These are phyloP conservation scores for Rosa persica DNA, from an alignment of 306 rosid species.

Conservation along the genomic window DNA sequence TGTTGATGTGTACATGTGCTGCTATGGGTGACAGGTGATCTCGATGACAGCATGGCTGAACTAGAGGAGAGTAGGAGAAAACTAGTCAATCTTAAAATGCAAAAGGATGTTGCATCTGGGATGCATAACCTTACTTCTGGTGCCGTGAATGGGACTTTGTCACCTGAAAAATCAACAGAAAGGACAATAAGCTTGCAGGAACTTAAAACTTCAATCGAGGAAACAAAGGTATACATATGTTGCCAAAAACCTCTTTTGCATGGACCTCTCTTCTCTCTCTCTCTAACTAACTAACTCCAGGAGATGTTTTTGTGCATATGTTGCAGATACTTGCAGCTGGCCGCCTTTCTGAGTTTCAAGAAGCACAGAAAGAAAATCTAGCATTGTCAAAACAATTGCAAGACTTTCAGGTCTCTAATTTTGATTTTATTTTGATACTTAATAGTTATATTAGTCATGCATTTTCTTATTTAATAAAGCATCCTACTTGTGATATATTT, in stretches of 20 bases:
- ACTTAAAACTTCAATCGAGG: constrained; percentile 86
- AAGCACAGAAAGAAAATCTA: constrained; percentile 64
- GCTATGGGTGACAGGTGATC: constrained; percentile 63
- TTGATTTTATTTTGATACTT: constrained; percentile 19
- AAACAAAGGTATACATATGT: constrained; percentile 62
- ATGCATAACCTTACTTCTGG: constrained; percentile 46
- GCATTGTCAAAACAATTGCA: constrained; percentile 67
- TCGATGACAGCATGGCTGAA: constrained; percentile 79
- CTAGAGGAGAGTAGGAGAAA: constrained; percentile 92
- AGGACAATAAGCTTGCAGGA: constrained; percentile 68
- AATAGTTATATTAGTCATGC: constrained; percentile 12
- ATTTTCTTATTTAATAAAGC: constrained; percentile 16
- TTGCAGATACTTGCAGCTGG: constrained; percentile 67
- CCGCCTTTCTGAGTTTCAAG: constrained; percentile 82
- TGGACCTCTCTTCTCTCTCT: constrained; percentile 15
- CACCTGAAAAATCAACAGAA: constrained; percentile 79
- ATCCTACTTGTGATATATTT: constrained; percentile 15
- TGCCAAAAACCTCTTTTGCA: constrained; percentile 9
- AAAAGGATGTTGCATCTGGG: constrained; percentile 65
- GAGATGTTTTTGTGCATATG: constrained; percentile 24
- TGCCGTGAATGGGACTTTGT: constrained; percentile 66
- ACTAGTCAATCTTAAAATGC: constrained; percentile 83
- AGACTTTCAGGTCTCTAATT: constrained; percentile 73
- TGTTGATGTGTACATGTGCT: constrained; percentile 27
- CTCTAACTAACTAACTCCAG: constrained; percentile 18